Base-by-base conservation (phyloP, 129 eudicot species). In the Dittrichia graveolens region DNA sequence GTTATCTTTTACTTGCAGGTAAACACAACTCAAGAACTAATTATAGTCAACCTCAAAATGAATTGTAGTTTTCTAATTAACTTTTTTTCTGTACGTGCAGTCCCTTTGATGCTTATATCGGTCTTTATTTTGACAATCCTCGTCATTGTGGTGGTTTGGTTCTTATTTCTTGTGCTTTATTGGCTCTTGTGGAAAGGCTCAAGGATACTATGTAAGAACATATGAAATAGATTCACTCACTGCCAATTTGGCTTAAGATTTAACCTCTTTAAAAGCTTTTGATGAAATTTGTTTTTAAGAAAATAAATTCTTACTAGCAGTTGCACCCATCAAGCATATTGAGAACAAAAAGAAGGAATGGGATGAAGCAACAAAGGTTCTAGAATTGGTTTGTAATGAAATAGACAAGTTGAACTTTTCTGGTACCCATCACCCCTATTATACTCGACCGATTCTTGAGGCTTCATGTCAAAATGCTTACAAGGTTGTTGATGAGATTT, bases 401-500 rank as follows among this genome's bases (percentile, higher is more conserved):
- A 76, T 48, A 58, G 37, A 38, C 18, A 8, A 7, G 49, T 1
- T 68, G 34, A 0, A 16, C 0, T 15, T 2, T 7, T 4, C 9
- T 4, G 74, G 62, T 57, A 45, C 61, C 4, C 59, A 65, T 75
- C 79, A 75, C 19, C 67, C 48, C 3, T 9, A 43, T 53, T 66
- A 56, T 39, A 34, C n/a, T 2, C 4, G 19, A 40, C 64, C 80
- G 44, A 16, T 75, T 66, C 71, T 69, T 59, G 75, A 69, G 56
- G 81, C 81, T 15, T 76, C 71, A 13, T 7, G 39, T 69, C 71
- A 69, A 47, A 52, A 61, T 69, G 65, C 71, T 77, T 35, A 4
- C 31, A 39, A 46, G 35, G 67, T 79, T 34, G 75, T 79, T 24
- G 43, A 65, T 6, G 70, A 64, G 47, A 72, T 79, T 43, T 3